Evolutionary conservation across 2,329 filamentous ascomycete genomes (phyloP).

Genomic region (Scytalidium sp.): DNA sequence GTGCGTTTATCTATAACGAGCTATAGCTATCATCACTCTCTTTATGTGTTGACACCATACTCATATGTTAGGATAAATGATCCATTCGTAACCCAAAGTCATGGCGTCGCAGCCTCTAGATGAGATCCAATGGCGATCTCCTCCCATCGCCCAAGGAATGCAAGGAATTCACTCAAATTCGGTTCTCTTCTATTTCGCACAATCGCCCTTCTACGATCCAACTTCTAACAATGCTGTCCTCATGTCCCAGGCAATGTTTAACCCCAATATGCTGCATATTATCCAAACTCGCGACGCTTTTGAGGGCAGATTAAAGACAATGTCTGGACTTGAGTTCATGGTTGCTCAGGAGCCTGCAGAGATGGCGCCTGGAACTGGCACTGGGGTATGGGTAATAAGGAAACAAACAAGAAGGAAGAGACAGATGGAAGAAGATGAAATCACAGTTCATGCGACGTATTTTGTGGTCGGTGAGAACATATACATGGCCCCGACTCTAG

Average conservation of each 20-base stretch:
- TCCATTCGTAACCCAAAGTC: slow-evolving; percentile 18
- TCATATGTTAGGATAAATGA: not conserved
- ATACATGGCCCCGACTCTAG: slow-evolving; percentile 62
- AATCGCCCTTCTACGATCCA: slow-evolving; percentile 65
- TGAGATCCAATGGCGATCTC: slow-evolving; percentile 65
- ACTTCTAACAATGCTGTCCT: slow-evolving; percentile 67
- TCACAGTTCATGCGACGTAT: slow-evolving; percentile 58
- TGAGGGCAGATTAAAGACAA: slow-evolving; percentile 58
- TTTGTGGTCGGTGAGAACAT: slow-evolving; percentile 65
- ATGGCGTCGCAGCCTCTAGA: slow-evolving; percentile 55
- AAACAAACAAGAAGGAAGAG: slow-evolving; percentile 63
- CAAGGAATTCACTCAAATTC: slow-evolving; percentile 57
- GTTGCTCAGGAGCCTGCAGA: slow-evolving; percentile 64
- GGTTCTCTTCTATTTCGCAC: slow-evolving; percentile 64
- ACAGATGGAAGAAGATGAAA: slow-evolving; percentile 53
- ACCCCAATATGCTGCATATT: slow-evolving; percentile 53
- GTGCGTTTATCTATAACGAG: not conserved
- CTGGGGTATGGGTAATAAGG: slow-evolving; percentile 67
- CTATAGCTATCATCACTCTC: not conserved
- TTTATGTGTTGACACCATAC: not conserved
- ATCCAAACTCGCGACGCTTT: slow-evolving; percentile 61
- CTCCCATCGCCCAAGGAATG: slow-evolving; percentile 45
- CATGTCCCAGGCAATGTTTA: slow-evolving; percentile 59
- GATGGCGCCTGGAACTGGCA: slow-evolving; percentile 56
- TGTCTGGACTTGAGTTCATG: slow-evolving; percentile 65